Evolutionary conservation across 73 alveolate genomes (phyloP), one percentile per base, ranked within the genome.

Genomic region (Urostyla sp.): DNA sequence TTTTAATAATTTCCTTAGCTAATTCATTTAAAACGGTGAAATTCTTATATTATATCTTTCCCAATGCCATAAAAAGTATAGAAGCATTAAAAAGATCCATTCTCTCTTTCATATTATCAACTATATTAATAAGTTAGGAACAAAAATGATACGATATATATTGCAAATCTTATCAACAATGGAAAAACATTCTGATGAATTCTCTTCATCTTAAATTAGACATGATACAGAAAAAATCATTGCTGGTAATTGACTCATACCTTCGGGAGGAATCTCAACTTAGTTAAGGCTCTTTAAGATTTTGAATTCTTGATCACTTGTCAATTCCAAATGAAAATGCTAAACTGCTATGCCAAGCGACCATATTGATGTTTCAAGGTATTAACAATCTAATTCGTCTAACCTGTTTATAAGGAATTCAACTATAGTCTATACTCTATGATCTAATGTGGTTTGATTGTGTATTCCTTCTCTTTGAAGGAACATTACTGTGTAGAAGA

Each of bases 31-130:
- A 20, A 53, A 34, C 23, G 10, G 26, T 74, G 8, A 18, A 43
- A 35, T 61, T 43, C 7, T 61, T 23, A 8, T 32, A 11, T 11
- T 23, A 31, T 7, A 56, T 30, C 36, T 63, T 59, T 4, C 78
- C 77, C 80, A 66, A 78, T 11, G 72, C 69, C 67, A 61, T 58
- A 8, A 78, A 49, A 1, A 78, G 46, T 0, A 59, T 13, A 16
- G 80, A 56, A 23, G 72, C 72, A 1, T 59, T 28, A 5, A 78
- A 40, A 7, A 72, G 75, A 20, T 78, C 89, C 80, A 78, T 44
- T 23, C 52, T 40, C 34, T 58, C 74, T 15, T 34, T 21, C 77
- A 60, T 58, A 18, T 23, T 67, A 48, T 40, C 49, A 55, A 57
- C 61, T 54, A 43, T 58, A 13, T n/a, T 15, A 26, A 32, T 26